Conservation (phyloP, 2,329 filamentous ascomycete genomes). For the Periconia macrospinosa region DNA sequence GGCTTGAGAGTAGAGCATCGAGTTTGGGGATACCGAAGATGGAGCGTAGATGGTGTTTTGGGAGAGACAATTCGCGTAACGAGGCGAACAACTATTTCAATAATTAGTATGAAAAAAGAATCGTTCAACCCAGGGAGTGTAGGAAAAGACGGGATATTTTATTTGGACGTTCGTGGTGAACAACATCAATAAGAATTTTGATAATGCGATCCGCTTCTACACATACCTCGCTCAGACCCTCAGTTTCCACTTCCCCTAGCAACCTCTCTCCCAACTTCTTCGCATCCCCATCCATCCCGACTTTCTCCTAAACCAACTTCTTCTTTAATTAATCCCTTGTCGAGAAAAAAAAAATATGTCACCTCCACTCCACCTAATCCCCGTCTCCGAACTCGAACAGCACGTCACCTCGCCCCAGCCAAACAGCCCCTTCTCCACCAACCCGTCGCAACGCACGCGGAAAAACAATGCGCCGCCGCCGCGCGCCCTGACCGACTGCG, state of each 20-base stretch:
- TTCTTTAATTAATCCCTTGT: constrained; percentile 3
- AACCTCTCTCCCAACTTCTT: constrained; percentile 57
- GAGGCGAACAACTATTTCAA: constrained; percentile 44
- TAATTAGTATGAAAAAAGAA: neutral
- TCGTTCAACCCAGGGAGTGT: neutral
- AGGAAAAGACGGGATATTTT: neutral
- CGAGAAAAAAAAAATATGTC: constrained; percentile 49
- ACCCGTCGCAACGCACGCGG: constrained; percentile 55
- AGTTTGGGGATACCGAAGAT: constrained; percentile 50
- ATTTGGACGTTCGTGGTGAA: no score
- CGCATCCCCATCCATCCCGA: constrained; percentile 25
- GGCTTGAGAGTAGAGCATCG: constrained; percentile 42
- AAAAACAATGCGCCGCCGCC: constrained; percentile 53
- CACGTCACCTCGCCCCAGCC: neutral
- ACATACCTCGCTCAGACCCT: constrained; percentile 32
- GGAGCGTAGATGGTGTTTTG: constrained; percentile 7
- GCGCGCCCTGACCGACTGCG: constrained; percentile 57
- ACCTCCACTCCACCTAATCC: constrained; percentile 58
- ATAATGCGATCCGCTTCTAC: neutral
- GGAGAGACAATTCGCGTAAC: constrained; percentile 30
- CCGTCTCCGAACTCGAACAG: constrained; percentile 53
- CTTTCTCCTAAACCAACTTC: constrained; percentile 5
- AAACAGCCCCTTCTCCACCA: neutral
- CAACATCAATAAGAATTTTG: neutral
- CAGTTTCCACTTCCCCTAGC: constrained; percentile 44